Conservation (phyloP, 306 rosid genomes). For the Argentina anserina region DNA sequence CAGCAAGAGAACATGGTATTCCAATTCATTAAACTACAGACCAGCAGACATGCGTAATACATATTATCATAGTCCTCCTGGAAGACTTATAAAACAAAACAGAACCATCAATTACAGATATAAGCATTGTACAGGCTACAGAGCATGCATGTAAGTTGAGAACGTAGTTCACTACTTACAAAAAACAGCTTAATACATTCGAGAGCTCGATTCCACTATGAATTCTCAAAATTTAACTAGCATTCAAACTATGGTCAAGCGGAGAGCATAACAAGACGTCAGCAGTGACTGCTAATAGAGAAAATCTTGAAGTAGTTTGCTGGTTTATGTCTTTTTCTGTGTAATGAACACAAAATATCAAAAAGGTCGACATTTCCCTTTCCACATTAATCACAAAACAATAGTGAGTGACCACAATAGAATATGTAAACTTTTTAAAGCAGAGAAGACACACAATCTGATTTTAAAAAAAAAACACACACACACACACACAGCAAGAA, state of each 20-base stretch:
- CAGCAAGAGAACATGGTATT: neutral
- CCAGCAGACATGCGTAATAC: neutral
- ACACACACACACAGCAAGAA: neutral
- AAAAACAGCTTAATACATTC: neutral
- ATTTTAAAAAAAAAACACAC: no score
- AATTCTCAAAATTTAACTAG: neutral
- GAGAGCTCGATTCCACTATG: neutral
- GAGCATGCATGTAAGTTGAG: neutral
- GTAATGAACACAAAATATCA: neutral
- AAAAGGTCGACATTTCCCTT: neutral
- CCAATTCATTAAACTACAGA: neutral
- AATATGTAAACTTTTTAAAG: neutral
- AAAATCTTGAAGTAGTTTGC: neutral
- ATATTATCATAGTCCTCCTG: neutral
- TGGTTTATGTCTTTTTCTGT: neutral
- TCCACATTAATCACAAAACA: neutral
- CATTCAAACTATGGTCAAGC: neutral
- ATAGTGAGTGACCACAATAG: neutral
- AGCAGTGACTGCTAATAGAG: neutral
- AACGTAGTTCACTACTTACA: neutral
- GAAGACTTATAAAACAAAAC: neutral
- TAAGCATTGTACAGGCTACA: neutral
- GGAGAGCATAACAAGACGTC: neutral
- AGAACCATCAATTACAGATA: neutral
- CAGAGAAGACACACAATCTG: neutral